phyloP scores from a whole-genome alignment of 78 protist species.

The Emiliania huxleyi region DNA sequence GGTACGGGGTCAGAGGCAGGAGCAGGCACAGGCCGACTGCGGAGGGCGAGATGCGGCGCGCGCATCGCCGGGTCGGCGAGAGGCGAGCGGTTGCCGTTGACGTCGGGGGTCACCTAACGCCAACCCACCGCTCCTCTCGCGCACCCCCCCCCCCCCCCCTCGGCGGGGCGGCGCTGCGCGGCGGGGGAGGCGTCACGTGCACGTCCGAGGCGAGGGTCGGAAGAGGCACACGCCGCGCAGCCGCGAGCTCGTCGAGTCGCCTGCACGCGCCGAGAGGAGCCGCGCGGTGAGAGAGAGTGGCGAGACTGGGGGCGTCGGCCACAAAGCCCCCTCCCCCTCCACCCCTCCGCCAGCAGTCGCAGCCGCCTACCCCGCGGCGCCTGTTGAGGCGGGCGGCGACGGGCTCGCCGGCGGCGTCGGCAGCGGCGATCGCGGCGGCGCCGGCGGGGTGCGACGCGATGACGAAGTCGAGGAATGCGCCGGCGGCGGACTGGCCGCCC shows the following conservation, averaged over 20 bases:
- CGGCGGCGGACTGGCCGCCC: conserved; percentile 51
- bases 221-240: neutral
- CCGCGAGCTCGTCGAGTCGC: neutral
- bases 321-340: too few relatives aligned
- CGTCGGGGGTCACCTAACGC: conserved; percentile 41
- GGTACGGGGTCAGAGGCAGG: too few relatives aligned
- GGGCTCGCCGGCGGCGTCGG: neutral
- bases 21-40: too few relatives aligned
- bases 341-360: too few relatives aligned
- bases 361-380: too few relatives aligned
- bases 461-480: neutral
- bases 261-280: too few relatives aligned
- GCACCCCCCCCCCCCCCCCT: too few relatives aligned
- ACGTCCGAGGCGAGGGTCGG: neutral
- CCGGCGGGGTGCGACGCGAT: neutral
- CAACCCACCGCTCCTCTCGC: too few relatives aligned
- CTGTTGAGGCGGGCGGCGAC: neutral
- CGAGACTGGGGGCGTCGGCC: neutral
- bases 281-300: too few relatives aligned
- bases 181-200: neutral
- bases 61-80: conserved; percentile 40
- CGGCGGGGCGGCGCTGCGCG: too few relatives aligned
- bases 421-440: neutral
- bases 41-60: too few relatives aligned
- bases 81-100: conserved; percentile 56